phyloP scores from a whole-genome alignment of 2,329 filamentous ascomycete species.

The Polytolypa hystricis region DNA sequence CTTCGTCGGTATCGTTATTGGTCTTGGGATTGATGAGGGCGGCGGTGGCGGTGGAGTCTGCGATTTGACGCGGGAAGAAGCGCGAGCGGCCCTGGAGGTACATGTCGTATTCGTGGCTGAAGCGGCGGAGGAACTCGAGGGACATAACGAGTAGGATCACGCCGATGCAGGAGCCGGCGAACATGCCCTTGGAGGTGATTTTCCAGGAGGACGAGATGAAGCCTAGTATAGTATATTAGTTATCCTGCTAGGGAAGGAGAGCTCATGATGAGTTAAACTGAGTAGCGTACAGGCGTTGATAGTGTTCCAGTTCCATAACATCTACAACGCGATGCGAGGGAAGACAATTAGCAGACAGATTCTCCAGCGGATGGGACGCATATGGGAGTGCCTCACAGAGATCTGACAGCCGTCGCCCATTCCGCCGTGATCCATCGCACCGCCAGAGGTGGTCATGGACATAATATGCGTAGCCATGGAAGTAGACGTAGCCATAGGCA shows the following conservation, averaged over 20 bases:
- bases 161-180: constrained; percentile 70
- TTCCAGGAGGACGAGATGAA: constrained; percentile 63
- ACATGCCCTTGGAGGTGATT: constrained; percentile 57
- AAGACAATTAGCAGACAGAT: neutral
- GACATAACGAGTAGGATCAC: constrained; percentile 61
- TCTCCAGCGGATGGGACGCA: too few species aligned
- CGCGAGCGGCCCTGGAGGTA: constrained; percentile 46
- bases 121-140: constrained; percentile 62
- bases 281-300: constrained; percentile 45
- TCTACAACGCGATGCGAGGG: constrained; percentile 36
- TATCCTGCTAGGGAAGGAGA: too few species aligned
- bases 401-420: constrained; percentile 18
- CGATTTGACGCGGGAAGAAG: constrained; percentile 16
- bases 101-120: constrained; percentile 61
- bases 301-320: constrained; percentile 72
- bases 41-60: neutral
- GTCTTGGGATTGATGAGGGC: neutral
- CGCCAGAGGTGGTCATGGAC: constrained; percentile 7
- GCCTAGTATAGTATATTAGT: constrained; percentile 24
- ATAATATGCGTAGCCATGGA: constrained; percentile 3
- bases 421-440: constrained; percentile 11
- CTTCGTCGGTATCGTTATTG: neutral
- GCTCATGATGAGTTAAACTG: neutral
- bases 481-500: constrained; percentile 3
- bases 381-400: constrained; percentile 17